Evolutionary conservation across 2,329 filamentous ascomycete genomes (phyloP).

Genomic region (Colletotrichum eremochloae): DNA sequence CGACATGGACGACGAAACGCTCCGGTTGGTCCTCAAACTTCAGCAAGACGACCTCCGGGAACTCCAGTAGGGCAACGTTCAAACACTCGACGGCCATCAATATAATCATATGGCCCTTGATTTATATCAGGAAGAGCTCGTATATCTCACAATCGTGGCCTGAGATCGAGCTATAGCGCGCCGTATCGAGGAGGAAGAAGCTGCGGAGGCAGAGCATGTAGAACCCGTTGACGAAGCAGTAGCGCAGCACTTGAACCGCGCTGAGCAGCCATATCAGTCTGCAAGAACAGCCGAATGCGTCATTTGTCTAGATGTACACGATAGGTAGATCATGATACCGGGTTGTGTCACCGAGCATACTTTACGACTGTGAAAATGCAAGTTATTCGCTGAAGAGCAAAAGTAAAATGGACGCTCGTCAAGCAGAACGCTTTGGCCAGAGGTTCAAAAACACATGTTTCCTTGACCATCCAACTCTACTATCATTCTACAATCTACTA

Average conservation of each 20-base stretch:
- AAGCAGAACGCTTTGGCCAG: not conserved
- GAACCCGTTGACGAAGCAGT: not conserved
- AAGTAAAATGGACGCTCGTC: slow-evolving; percentile 38
- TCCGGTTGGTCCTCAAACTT: not conserved
- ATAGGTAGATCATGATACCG: not conserved
- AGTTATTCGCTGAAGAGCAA: not conserved
- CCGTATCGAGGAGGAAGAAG: not conserved
- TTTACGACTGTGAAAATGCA: not conserved
- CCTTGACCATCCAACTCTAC: not conserved
- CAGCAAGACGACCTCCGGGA: not conserved
- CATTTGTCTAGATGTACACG: not conserved
- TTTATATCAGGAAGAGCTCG: not conserved
- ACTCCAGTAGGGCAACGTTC: too few species aligned
- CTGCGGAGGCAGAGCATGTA: not conserved
- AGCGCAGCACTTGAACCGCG: not conserved
- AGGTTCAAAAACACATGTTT: not conserved
- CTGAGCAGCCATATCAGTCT: not conserved
- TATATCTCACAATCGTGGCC: not conserved
- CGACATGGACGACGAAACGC: not conserved
- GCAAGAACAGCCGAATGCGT: not conserved
- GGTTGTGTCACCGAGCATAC: not conserved
- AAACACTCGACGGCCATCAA: not conserved
- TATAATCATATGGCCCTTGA: not conserved
- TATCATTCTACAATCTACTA: not conserved
- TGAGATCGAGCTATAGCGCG: not conserved